Conservation (phyloP, 305 asterid genomes). For the Fraxinus floribunda region DNA sequence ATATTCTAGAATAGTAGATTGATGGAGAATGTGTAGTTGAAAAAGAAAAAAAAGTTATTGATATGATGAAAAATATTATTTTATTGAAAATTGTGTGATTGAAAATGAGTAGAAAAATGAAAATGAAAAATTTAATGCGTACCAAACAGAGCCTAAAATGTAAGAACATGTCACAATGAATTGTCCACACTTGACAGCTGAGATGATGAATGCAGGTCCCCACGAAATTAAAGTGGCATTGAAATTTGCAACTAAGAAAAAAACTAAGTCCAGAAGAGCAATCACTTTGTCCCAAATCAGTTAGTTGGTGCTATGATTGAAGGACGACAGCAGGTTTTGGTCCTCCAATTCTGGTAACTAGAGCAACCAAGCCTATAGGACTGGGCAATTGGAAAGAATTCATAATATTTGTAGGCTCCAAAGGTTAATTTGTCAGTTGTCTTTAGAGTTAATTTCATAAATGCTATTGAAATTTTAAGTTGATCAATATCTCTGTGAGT, state of each 20-base stretch:
- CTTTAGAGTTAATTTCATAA: background rate
- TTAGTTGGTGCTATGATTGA: slow-evolving; percentile 2
- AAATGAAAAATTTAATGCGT: no score
- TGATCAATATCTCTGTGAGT: no score
- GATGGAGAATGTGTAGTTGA: no score
- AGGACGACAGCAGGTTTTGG: slow-evolving; percentile 18
- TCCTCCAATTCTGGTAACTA: background rate
- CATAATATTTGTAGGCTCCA: background rate
- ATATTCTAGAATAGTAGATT: no score
- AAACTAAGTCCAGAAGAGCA: background rate
- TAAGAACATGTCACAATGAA: background rate
- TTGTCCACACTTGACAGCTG: background rate
- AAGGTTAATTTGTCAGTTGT: background rate
- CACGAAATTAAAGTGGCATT: background rate
- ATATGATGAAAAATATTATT: no score
- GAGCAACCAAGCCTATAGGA: background rate
- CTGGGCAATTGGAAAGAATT: background rate
- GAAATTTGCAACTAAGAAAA: background rate
- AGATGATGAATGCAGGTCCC: background rate
- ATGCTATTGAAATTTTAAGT: no score
- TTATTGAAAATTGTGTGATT: no score
- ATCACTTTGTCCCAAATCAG: slow-evolving; percentile 5
- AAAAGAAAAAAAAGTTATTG: no score
- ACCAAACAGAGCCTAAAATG: no score
- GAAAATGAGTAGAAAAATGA: no score